Percentiles rank a stretch among this genome's conserved stretches.
Evolutionary conservation across 2,329 filamentous ascomycete species (phyloP).

Genomic region (Sporothrix euskadiensis): DNA sequence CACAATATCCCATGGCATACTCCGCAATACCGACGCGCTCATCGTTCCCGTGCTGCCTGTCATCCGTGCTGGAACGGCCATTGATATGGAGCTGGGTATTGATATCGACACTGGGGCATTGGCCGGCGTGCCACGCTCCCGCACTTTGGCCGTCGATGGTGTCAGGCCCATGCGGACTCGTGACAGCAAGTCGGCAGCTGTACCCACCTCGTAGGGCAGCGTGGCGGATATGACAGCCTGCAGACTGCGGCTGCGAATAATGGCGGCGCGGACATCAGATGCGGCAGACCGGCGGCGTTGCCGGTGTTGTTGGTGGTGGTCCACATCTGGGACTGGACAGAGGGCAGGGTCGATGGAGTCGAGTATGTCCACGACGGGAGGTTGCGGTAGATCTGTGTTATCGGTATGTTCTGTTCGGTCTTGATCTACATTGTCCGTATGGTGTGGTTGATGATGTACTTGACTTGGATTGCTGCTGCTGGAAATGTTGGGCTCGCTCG

Average conservation of each 20-base stretch:
- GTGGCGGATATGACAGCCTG: conserved; percentile 38
- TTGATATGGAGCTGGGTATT: not conserved
- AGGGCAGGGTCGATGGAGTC: not conserved
- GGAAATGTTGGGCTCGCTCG: no score
- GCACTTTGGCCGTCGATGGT: conserved; percentile 35
- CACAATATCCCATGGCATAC: conserved; percentile 32
- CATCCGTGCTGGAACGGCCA: not conserved
- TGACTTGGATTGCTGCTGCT: not conserved
- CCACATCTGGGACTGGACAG: not conserved
- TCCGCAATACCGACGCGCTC: conserved; percentile 25
- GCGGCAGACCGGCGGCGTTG: not conserved
- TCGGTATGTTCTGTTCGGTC: not conserved
- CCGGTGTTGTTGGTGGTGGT: not conserved
- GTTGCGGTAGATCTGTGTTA: not conserved
- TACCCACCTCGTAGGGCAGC: conserved; percentile 36
- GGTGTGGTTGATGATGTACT: not conserved
- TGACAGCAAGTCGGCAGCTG: conserved; percentile 38
- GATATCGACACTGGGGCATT: not conserved
- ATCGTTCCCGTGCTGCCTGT: conserved; percentile 10
- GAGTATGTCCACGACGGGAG: not conserved
- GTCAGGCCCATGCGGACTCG: conserved; percentile 40
- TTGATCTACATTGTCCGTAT: not conserved
- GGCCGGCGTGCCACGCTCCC: conserved; percentile 7
- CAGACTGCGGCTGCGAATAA: conserved; percentile 37
- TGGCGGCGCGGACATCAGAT: conserved; percentile 31